A percentile compares a stretch with the other conserved stretches of the same genome.
These are phyloP conservation scores for Apophysomyces elegans DNA, from an alignment of 371 early-diverging fungal genomes.

Conservation along the genomic window DNA sequence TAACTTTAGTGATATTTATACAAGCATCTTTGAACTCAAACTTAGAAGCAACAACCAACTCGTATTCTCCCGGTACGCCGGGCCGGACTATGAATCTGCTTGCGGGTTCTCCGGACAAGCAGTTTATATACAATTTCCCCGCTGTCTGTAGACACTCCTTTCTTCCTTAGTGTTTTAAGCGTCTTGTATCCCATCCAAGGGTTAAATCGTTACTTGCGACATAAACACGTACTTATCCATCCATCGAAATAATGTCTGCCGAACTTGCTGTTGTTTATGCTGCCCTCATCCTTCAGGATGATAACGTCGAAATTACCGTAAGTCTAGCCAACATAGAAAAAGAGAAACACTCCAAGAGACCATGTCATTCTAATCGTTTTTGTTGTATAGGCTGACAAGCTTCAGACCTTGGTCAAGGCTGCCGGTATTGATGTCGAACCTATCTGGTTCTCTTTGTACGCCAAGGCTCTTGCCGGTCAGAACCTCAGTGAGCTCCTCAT, in stretches of 20 bases:
- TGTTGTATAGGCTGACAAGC: conserved; percentile 85
- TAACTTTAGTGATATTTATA: too few species aligned
- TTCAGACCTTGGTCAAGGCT: conserved; percentile 86
- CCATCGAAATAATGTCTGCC: conserved; percentile 43
- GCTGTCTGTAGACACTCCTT: not conserved
- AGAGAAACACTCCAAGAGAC: not conserved
- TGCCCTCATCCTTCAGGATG: conserved; percentile 95
- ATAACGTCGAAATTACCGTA: conserved; percentile 92
- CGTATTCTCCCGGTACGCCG: too few species aligned
- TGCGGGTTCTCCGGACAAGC: too few species aligned
- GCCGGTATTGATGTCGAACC: conserved; percentile 92
- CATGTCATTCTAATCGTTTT: not conserved
- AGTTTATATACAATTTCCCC: too few species aligned
- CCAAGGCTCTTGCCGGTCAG: conserved; percentile 96
- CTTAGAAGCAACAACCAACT: too few species aligned
- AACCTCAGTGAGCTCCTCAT: conserved; percentile 86
- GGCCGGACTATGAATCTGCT: too few species aligned
- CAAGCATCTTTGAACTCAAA: too few species aligned
- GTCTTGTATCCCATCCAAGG: conserved; percentile 9
- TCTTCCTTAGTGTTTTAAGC: conserved; percentile 10
- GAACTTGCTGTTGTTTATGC: conserved; percentile 95
- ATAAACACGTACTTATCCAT: conserved; percentile 7
- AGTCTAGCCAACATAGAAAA: conserved; percentile 34
- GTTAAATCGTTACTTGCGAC: conserved; percentile 12
- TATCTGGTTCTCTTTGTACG: conserved; percentile 94